Conservation (phyloP, 192 early-diverging fungal species). For the Podila epicladia region DNA sequence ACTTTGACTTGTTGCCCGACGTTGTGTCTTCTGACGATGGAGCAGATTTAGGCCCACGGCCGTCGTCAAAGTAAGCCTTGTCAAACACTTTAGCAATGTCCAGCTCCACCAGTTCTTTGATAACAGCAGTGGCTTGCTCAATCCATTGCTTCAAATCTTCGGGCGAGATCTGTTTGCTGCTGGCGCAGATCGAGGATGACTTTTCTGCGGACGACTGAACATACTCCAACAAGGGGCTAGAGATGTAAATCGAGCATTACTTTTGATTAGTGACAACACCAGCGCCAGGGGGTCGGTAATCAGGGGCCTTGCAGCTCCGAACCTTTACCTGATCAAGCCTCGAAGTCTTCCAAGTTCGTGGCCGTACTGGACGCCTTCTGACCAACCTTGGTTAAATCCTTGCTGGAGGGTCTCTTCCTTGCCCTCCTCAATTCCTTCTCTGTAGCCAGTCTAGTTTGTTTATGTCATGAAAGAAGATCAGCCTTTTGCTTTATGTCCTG, state of each 20-base stretch:
- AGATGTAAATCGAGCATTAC: background rate
- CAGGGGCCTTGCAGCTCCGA: too few species aligned
- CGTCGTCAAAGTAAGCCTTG: constrained; percentile 48
- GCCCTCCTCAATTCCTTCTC: constrained; percentile 71
- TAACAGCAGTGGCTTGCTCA: constrained; percentile 8
- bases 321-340: constrained; percentile 60
- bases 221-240: constrained; percentile 32
- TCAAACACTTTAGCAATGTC: constrained; percentile 47
- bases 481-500: background rate
- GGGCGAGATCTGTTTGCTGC: background rate
- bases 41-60: background rate
- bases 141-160: constrained; percentile 25
- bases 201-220: constrained; percentile 10
- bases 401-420: constrained; percentile 65
- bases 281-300: too few species aligned
- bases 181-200: background rate
- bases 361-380: constrained; percentile 63
- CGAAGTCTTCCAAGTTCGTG: constrained; percentile 61
- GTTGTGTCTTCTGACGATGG: background rate
- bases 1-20: background rate
- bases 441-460: constrained; percentile 63
- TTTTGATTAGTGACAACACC: background rate
- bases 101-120: constrained; percentile 36
- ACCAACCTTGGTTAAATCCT: constrained; percentile 71
- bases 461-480: background rate